Base-by-base conservation (phyloP, 768 basidiomycete genomes). In the Lactarius evosmus region DNA sequence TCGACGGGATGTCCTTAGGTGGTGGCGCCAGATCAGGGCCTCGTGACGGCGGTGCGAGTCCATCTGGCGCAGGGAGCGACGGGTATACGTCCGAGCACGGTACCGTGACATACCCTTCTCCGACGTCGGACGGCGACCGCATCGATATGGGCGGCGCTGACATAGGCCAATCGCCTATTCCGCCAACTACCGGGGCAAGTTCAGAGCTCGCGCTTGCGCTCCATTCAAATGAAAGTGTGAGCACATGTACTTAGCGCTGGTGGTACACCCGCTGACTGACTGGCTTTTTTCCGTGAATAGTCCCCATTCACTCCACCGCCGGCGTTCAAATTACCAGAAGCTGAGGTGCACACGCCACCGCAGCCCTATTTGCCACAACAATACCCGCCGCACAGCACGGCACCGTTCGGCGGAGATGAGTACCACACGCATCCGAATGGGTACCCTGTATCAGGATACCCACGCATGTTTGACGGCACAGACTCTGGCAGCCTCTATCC, bases 101-200 rank as follows among this genome's bases (percentile, higher is more conserved):
- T 2, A 67, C 66, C 2, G 62, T 67, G 7, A 63, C 68, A 2
- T 67, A 67, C 29, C 62, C 68, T 3, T 67, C 67, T 17, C 66
- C 66, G n/a, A 32, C 61, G 19, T 67, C 66, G 3, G 66, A 61
- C 49, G n/a, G 60, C 52, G 67, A 60, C 16, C 68, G 60, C 46
- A 56, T 59, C 29, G 56, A 57, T 41, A 50, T 61, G 58, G 50
- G 44, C 25, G 38, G 22, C 16, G 55, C 50, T 12, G 34, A 29
- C 8, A 34, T 60, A 9, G 52, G 34, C 30, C 63, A 50, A 27
- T 64, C 63, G 11, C 52, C 63, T 22, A 40, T 60, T 19, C 34
- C 53, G 16, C 63, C 58, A 34, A 34, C 32, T 11, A 27, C 36
- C 11, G 41, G 49, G 32, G 59, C 54, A 16, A 65, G 64, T 33